Evolutionary conservation across 345 rosid species (phyloP).

Genomic region (Eucalyptus shirleyi): DNA sequence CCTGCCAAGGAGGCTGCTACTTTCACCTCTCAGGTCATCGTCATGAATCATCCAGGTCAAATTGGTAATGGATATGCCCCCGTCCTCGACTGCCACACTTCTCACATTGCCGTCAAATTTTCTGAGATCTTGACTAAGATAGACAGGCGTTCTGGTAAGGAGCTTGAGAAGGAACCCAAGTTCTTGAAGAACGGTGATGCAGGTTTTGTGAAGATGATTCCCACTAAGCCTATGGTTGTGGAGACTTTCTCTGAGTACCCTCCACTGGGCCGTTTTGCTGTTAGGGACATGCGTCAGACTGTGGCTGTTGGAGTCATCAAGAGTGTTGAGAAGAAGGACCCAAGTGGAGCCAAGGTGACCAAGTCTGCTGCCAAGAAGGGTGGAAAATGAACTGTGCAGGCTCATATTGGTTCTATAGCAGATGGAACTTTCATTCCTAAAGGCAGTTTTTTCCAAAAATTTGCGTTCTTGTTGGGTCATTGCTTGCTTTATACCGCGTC

Average conservation of each 20-base stretch:
- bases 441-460: background rate
- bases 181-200: constrained; percentile 67
- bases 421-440: background rate
- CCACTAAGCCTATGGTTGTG: constrained; percentile 26
- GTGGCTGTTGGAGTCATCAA: background rate
- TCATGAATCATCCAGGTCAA: constrained; percentile 64
- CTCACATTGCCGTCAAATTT: constrained; percentile 51
- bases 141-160: constrained; percentile 68
- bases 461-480: background rate
- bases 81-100: constrained; percentile 45
- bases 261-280: background rate
- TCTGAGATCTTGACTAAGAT: constrained; percentile 58
- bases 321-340: background rate
- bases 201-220: constrained; percentile 45
- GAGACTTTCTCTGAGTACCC: constrained; percentile 14
- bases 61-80: constrained; percentile 49
- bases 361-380: background rate
- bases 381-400: background rate
- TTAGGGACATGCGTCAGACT: background rate
- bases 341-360: background rate
- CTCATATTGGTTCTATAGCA: background rate
- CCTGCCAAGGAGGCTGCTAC: constrained; percentile 26
- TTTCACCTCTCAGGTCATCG: constrained; percentile 42
- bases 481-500: background rate
- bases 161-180: constrained; percentile 60